Base-by-base conservation (phyloP, 352 stramenopile species). In the Globisporangium recalcitrans region DNA sequence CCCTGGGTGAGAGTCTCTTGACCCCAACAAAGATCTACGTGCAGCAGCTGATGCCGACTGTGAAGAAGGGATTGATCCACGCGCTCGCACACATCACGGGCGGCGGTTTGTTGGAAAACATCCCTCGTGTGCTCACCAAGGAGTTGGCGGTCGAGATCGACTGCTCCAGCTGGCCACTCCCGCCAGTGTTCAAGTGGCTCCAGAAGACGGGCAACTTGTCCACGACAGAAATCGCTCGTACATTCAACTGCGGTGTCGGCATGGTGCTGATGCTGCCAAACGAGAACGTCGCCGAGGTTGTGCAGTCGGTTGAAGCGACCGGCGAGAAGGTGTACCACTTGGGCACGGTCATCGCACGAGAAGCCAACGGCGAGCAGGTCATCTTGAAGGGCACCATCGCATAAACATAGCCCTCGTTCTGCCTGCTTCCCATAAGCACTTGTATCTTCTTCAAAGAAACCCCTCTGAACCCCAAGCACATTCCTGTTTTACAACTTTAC, bases 241-340 rank as follows among this genome's bases (percentile, higher is more conserved):
- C 97, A 54, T 99, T 99, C 78, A 99, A 99, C 77, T 98, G 94
- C 75, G 97, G 97, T 62, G 95, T 99, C 71, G 97, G 97, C 62
- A 99, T 99, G 96, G 93, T 99, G 36, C 72, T 99, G 26, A 94
- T 99, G 57, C 75, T 99, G 27, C 82, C 93, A 19, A 73, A 87
- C 42, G 86, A 90, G 49, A 85, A 96, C 65, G 96, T 96, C 26
- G 82, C 86, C n/a, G 80, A 96, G 58, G 90, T 97, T 5, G 89
- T 93, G 38, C 38, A 81, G 42, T 64, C 92, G 53, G 77, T 99
- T 22, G 71, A 88, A 58, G 78, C 81, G 22, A 85, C 76, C 42
- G 89, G 90, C 52, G 95, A 98, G 72, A 82, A 82, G 60, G 86
- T 98, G 40, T 97, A 91, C 67, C 80, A 93, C 79, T 67, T 98